A percentile compares a stretch with the other conserved stretches of the same genome.
phyloP scores from a whole-genome alignment of 1,284 basidiomycete species.

The Melampsora americana region DNA sequence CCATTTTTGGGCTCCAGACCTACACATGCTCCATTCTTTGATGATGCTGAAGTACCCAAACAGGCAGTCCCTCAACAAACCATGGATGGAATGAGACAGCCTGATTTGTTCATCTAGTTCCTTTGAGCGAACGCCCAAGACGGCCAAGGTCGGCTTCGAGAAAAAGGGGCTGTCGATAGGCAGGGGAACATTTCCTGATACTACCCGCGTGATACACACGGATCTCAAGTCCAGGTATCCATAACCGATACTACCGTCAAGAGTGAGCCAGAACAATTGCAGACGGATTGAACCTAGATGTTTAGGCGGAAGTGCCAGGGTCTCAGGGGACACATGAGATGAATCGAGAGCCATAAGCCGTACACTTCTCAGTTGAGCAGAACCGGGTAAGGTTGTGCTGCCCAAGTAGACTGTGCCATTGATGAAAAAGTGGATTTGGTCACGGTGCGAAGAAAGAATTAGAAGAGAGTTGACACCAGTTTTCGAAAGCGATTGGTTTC shows the following conservation, averaged over 20 bases:
- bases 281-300: conserved; percentile 22
- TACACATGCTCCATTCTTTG: conserved; percentile 29
- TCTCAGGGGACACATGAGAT: not conserved
- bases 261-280: conserved; percentile 21
- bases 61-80: conserved; percentile 32
- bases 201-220: not conserved
- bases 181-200: conserved; percentile 2
- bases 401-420: conserved; percentile 39
- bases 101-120: conserved; percentile 29
- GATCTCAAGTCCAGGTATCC: conserved; percentile 22
- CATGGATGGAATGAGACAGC: conserved; percentile 28
- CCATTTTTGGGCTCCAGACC: conserved; percentile 26
- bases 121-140: conserved; percentile 23
- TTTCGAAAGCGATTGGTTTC: conserved; percentile 12
- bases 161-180: not conserved
- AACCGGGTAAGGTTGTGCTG: conserved; percentile 19
- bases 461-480: conserved; percentile 20
- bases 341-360: conserved; percentile 17
- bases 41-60: conserved; percentile 34
- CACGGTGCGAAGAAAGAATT: conserved; percentile 28
- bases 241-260: not conserved
- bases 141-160: conserved; percentile 11
- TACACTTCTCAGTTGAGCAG: conserved; percentile 15
- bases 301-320: not conserved
- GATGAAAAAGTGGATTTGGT: conserved; percentile 28